Evolutionary conservation across 2,329 filamentous ascomycete genomes (phyloP), one percentile per base, ranked within the genome.

Genomic region (Stagonosporopsis tanaceti): DNA sequence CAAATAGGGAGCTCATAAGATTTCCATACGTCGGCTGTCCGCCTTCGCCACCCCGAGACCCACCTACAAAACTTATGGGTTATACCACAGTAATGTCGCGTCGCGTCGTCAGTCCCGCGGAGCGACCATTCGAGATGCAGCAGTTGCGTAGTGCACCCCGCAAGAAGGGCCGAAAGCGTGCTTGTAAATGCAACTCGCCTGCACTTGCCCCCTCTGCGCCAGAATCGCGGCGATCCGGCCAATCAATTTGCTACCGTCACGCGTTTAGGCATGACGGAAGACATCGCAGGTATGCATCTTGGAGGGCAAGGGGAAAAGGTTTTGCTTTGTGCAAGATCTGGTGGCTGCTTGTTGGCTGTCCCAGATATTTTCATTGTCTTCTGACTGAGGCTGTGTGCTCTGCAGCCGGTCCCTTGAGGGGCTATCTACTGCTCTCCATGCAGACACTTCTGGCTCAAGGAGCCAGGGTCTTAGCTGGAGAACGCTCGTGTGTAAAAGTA

Each of bases 141-240:
- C 17, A 41, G 28, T 25, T 8, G 42, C 41, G n/a, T 46, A 25
- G 15, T 32, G 45, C 45, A 48, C 53, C 46, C 52, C 53, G 53
- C 53, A 50, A 55, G 11, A 44, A 48, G 41, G 27, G 20, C 47
- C 46, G 53, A 50, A n/a, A 15, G 15, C n/a, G 28, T 50, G 38
- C 24, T 9, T 20, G 20, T 20, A 50, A 32, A 44, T 37, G 32
- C 32, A n/a, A 34, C 14, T 34, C 32, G 32, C 32, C 14, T 34
- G 32, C 32, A 34, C 32, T 34, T 34, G 32, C 32, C 32, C 32
- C 32, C 14, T 34, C 32, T 15, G 32, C 32, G 32, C 32, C 28
- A n/a, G 25, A 17, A 11, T 34, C 24, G 22, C 39, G 15, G 22
- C 24, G 14, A 50, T 45, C 25, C 38, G 20, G 11, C 46, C 52